Percentiles rank a stretch among this genome's conserved stretches.
phyloP scores from a whole-genome alignment of 1,284 basidiomycete species.

The Papiliotrema flavescens region DNA sequence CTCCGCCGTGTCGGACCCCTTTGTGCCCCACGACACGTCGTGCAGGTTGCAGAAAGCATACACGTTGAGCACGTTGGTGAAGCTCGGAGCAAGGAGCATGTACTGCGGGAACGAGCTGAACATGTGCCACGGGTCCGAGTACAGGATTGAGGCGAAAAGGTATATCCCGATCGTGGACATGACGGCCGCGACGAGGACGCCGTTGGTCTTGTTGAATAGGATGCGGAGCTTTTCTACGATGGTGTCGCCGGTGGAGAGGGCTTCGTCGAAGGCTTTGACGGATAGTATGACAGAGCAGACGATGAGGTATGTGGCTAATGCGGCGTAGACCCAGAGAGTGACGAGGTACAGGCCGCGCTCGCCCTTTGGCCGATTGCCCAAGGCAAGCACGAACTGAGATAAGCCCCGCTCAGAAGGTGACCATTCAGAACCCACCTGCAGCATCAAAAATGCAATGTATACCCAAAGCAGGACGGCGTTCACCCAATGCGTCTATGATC shows the following conservation, averaged over 20 bases:
- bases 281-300: constrained; percentile 83
- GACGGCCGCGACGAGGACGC: constrained; percentile 80
- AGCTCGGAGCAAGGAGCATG: constrained; percentile 80
- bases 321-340: constrained; percentile 72
- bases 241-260: constrained; percentile 47
- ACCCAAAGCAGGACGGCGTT: constrained; percentile 81
- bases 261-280: constrained; percentile 66
- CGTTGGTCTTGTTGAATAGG: constrained; percentile 73
- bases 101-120: constrained; percentile 95
- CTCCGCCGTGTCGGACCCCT: constrained; percentile 92
- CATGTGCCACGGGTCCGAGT: constrained; percentile 97
- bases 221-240: constrained; percentile 54
- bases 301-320: constrained; percentile 74
- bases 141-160: constrained; percentile 79
- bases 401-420: constrained; percentile 1
- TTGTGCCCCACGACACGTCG: constrained; percentile 87
- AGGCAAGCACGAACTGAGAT: constrained; percentile 79
- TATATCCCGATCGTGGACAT: constrained; percentile 85
- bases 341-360: constrained; percentile 76
- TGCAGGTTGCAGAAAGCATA: constrained; percentile 96
- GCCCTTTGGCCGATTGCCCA: constrained; percentile 94
- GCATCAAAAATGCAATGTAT: constrained; percentile 76
- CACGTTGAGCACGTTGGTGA: constrained; percentile 91
- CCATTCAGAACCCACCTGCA: constrained; percentile 53
- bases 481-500: constrained; percentile 77